Percentiles rank a stretch among this genome's conserved stretches.
Conservation (phyloP, 2,329 filamentous ascomycete species). For the Penicillium sp. region DNA sequence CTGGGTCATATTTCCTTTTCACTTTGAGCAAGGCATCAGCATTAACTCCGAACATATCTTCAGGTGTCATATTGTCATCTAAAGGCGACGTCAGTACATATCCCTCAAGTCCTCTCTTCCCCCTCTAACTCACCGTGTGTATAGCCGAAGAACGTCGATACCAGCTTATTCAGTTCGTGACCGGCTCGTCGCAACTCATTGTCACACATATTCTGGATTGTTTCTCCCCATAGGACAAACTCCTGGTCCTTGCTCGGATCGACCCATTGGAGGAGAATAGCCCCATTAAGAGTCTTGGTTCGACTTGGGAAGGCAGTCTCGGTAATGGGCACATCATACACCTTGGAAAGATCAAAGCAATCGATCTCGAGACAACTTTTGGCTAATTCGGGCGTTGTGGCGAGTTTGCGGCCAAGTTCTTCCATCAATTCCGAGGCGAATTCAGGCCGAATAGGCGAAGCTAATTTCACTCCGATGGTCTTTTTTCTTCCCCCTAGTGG, state of each 20-base stretch:
- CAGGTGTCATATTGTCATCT: neutral
- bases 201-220: slow-evolving; percentile 25
- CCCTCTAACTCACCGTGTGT: neutral
- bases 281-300: slow-evolving; percentile 34
- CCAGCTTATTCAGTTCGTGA: slow-evolving; percentile 1
- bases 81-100: neutral
- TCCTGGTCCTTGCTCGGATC: slow-evolving; percentile 27
- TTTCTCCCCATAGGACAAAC: slow-evolving; percentile 30
- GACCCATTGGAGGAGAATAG: slow-evolving; percentile 33
- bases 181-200: slow-evolving; percentile 13
- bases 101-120: neutral
- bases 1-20: slow-evolving; percentile 2
- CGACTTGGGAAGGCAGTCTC: slow-evolving; percentile 39
- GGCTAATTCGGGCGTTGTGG: slow-evolving; percentile 18
- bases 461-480: slow-evolving; percentile 35
- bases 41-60: slow-evolving; percentile 4
- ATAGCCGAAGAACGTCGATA: slow-evolving; percentile 3
- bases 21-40: neutral
- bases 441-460: slow-evolving; percentile 28
- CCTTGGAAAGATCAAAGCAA: slow-evolving; percentile 31
- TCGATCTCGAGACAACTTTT: slow-evolving; percentile 31
- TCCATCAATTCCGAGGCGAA: slow-evolving; percentile 24
- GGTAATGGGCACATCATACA: slow-evolving; percentile 22
- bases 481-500: slow-evolving; percentile 27
- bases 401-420: slow-evolving; percentile 22